Evolutionary conservation across 2,329 filamentous ascomycete genomes (phyloP).

Genomic region (Cryphonectria nitschkei): DNA sequence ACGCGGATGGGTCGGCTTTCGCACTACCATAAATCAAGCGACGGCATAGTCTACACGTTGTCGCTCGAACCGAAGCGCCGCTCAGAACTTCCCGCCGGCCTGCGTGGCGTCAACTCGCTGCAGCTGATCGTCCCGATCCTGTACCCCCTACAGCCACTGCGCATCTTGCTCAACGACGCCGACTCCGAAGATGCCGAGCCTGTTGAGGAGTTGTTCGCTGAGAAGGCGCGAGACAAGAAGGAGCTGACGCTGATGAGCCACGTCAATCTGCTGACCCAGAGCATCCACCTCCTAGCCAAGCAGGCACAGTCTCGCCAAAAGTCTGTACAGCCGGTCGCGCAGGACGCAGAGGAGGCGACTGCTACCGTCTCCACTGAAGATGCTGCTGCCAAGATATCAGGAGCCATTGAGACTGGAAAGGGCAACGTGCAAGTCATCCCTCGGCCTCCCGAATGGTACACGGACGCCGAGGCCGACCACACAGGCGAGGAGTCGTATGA

Average conservation of each 20-base stretch:
- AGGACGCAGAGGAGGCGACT: conserved; percentile 28
- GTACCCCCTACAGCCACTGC: conserved; percentile 72
- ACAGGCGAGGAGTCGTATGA: conserved; percentile 51
- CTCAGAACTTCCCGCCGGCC: conserved; percentile 60
- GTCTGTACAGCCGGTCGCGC: conserved; percentile 28
- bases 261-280: conserved; percentile 74
- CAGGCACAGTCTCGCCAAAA: conserved; percentile 43
- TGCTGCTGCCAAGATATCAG: conserved; percentile 33
- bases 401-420: conserved; percentile 48
- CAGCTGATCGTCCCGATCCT: conserved; percentile 70
- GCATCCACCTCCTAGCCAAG: conserved; percentile 69
- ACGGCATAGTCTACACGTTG: conserved; percentile 72
- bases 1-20: conserved; percentile 71
- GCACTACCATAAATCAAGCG: conserved; percentile 68
- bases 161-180: conserved; percentile 67
- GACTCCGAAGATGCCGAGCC: conserved; percentile 62
- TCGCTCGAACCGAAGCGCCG: conserved; percentile 69
- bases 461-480: conserved; percentile 50
- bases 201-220: conserved; percentile 67
- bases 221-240: conserved; percentile 58
- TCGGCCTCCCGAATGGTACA: conserved; percentile 76
- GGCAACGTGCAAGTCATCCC: conserved; percentile 73
- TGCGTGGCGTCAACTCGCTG: conserved; percentile 66
- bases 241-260: conserved; percentile 72
- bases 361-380: conserved; percentile 32